These are phyloP conservation scores for Coniochaeta ligniaria DNA, from an alignment of 2,329 filamentous ascomycete species.

Conservation along the genomic window DNA sequence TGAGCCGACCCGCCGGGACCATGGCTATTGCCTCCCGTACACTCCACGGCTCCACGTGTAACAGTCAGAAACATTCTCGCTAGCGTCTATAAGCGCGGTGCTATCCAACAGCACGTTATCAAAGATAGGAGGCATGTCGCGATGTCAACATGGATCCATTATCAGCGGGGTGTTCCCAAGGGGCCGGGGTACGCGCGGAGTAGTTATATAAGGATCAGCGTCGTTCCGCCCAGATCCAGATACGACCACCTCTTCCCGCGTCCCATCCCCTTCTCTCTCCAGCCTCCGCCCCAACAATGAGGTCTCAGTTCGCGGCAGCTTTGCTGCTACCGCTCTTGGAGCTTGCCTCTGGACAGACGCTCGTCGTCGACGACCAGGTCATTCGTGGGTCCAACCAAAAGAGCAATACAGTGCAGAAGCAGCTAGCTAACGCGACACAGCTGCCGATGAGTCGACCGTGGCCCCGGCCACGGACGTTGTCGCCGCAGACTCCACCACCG, in stretches of 20 bases:
- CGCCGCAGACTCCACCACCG: background rate
- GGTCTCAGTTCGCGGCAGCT: background rate
- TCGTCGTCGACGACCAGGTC: constrained; percentile 10
- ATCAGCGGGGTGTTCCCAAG: background rate
- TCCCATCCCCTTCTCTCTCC: background rate
- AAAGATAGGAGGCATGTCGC: background rate
- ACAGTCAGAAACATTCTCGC: background rate
- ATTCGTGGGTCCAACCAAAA: constrained; percentile 6
- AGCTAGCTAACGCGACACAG: constrained; percentile 3
- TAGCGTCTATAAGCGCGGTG: background rate
- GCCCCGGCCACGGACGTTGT: constrained; percentile 10
- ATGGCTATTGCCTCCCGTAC: background rate
- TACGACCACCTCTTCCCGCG: background rate
- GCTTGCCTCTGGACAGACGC: constrained; percentile 10
- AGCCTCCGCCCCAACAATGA: background rate
- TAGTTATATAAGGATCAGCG: background rate
- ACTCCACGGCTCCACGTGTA: background rate
- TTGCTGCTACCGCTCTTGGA: background rate
- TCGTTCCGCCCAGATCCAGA: background rate
- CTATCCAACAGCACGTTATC: background rate
- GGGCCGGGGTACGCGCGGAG: background rate
- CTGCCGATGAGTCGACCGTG: constrained; percentile 11
- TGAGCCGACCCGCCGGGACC: background rate
- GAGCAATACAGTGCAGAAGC: background rate
- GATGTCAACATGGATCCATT: background rate